These are phyloP conservation scores for Heterobasidion occidentale DNA, from an alignment of 1,284 basidiomycete species.

Conservation along the genomic window DNA sequence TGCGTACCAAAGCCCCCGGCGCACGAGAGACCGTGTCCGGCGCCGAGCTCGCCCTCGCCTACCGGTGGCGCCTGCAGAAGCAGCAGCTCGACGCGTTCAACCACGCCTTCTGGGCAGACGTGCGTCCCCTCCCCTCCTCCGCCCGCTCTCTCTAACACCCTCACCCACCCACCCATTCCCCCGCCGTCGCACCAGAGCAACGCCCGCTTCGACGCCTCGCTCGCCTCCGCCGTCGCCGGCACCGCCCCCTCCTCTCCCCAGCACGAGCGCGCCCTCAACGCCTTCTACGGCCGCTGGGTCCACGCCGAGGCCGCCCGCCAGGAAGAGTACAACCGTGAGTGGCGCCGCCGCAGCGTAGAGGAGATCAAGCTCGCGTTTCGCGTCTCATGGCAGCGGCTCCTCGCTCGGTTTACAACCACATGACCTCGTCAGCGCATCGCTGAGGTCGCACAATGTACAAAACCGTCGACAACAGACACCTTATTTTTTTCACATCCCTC, in stretches of 20 bases:
- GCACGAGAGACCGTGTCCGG: no score
- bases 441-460: no score
- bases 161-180: not conserved
- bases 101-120: conserved; percentile 70
- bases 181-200: conserved; percentile 45
- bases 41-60: conserved; percentile 31
- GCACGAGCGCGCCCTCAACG: conserved; percentile 52
- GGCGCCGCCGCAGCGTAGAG: conserved; percentile 49
- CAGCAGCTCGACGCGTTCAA: conserved; percentile 66
- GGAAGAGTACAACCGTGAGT: conserved; percentile 52
- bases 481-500: no score
- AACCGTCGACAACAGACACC: no score
- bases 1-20: conserved; percentile 8
- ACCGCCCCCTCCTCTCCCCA: conserved; percentile 46
- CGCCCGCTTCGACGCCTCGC: conserved; percentile 60
- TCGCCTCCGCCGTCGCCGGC: conserved; percentile 45
- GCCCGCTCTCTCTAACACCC: not conserved
- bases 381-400: conserved; percentile 37
- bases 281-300: conserved; percentile 67
- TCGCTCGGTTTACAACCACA: conserved; percentile 6
- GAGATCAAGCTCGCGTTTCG: conserved; percentile 47
- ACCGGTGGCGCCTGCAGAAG: conserved; percentile 61
- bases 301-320: conserved; percentile 53
- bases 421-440: not conserved
- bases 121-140: conserved; percentile 29